Evolutionary conservation across 371 early-diverging fungal species (phyloP).

Genomic region (Massospora cicadina): DNA sequence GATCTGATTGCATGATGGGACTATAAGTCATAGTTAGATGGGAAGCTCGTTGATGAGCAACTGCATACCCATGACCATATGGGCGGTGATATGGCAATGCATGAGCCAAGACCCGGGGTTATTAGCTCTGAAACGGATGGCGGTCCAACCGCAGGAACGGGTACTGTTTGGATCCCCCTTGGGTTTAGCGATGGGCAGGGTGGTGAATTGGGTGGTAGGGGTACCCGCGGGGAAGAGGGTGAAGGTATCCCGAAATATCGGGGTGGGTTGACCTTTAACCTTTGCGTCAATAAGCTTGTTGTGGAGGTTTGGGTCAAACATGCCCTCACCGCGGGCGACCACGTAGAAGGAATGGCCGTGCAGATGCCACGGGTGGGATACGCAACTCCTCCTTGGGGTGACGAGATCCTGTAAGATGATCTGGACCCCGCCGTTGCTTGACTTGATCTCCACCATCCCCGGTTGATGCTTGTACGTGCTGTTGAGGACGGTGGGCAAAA

Average conservation of each 20-base stretch:
- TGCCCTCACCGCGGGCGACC: neutral
- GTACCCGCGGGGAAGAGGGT: neutral
- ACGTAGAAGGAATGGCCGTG: slow-evolving; percentile 5
- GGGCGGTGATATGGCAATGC: slow-evolving; percentile 29
- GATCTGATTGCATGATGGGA: too few species aligned
- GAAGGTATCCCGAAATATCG: neutral
- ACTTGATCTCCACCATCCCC: neutral
- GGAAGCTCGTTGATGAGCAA: slow-evolving; percentile 11
- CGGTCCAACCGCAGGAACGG: slow-evolving; percentile 3
- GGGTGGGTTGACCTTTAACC: neutral
- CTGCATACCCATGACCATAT: slow-evolving; percentile 27
- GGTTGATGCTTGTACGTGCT: neutral
- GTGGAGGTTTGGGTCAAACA: neutral
- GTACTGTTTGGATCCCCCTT: neutral
- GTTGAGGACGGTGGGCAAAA: neutral
- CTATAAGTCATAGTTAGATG: too few species aligned
- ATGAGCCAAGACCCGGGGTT: slow-evolving; percentile 32
- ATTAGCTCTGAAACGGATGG: slow-evolving; percentile 16
- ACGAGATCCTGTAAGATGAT: neutral
- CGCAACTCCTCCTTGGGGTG: neutral
- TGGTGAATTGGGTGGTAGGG: neutral
- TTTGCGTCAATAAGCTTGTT: slow-evolving; percentile 1
- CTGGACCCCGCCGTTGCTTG: neutral
- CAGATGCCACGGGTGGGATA: slow-evolving; percentile 1
- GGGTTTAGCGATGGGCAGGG: neutral